Conservation (phyloP, 371 early-diverging fungal species). For the Mortierella sp. region DNA sequence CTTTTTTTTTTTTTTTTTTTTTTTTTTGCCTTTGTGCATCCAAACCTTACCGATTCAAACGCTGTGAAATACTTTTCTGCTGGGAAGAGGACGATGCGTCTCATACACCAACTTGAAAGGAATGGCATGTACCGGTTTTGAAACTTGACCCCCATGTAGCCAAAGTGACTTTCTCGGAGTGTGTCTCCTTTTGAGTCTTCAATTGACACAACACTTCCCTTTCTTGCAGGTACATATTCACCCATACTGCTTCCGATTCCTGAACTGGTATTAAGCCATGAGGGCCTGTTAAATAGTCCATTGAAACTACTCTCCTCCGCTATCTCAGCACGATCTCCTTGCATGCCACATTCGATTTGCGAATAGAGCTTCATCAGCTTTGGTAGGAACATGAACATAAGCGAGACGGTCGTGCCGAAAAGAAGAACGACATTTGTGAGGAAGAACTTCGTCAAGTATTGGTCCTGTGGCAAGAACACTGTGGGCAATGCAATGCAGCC, state of each 20-base stretch:
- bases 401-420: slow-evolving; percentile 70
- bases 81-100: slow-evolving; percentile 69
- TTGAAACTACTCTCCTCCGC: slow-evolving; percentile 38
- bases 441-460: slow-evolving; percentile 69
- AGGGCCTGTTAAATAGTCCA: slow-evolving; percentile 27
- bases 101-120: slow-evolving; percentile 72
- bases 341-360: slow-evolving; percentile 16
- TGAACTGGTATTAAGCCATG: slow-evolving; percentile 22
- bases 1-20: too few relatives aligned
- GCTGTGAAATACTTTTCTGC: slow-evolving; percentile 66
- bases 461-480: slow-evolving; percentile 62
- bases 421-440: slow-evolving; percentile 64
- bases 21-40: not conserved
- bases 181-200: slow-evolving; percentile 33
- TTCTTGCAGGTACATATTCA: slow-evolving; percentile 22
- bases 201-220: slow-evolving; percentile 42
- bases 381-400: slow-evolving; percentile 68
- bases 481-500: slow-evolving; percentile 68
- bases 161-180: slow-evolving; percentile 64
- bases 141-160: slow-evolving; percentile 67
- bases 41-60: slow-evolving; percentile 54
- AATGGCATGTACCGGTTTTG: slow-evolving; percentile 67
- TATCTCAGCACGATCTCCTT: not conserved
- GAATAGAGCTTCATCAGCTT: slow-evolving; percentile 58
- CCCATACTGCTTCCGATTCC: slow-evolving; percentile 3